A percentile compares a stretch with the other conserved stretches of the same genome.
These are phyloP conservation scores for Sugiyamaella smithiae DNA, from an alignment of 805 yeast genomes.

Conservation along the genomic window DNA sequence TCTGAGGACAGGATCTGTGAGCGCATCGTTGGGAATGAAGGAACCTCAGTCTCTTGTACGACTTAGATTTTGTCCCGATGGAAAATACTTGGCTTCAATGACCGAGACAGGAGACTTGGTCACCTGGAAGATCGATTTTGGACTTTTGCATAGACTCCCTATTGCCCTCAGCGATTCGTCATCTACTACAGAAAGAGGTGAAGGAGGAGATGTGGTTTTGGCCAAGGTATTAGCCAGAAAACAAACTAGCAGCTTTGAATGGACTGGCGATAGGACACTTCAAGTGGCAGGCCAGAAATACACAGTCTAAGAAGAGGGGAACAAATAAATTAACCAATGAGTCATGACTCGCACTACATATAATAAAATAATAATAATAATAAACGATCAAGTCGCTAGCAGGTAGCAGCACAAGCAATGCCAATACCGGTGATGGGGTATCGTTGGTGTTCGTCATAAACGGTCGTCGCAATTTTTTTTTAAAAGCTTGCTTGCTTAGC, in stretches of 20 bases:
- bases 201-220: neutral
- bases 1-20: constrained; percentile 20
- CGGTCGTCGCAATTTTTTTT: neutral
- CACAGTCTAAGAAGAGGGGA: no score
- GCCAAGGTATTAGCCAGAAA: neutral
- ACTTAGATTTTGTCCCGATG: constrained; percentile 23
- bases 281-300: no score
- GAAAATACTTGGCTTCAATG: constrained; percentile 19
- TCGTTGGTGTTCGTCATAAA: neutral
- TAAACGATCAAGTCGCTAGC: neutral
- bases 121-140: constrained; percentile 5
- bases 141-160: constrained; percentile 2
- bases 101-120: neutral
- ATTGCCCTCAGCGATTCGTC: neutral
- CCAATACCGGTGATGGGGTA: no score
- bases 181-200: neutral
- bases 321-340: neutral
- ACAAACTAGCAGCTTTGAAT: neutral
- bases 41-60: neutral
- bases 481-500: constrained; percentile 8
- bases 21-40: constrained; percentile 18
- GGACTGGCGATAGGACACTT: neutral
- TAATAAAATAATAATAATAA: neutral
- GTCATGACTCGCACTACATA: constrained; percentile 1
- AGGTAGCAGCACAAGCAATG: neutral